Evolutionary conservation across 352 stramenopile genomes (phyloP), one percentile per base, ranked within the genome.

Genomic region (Globisporangium canariense): DNA sequence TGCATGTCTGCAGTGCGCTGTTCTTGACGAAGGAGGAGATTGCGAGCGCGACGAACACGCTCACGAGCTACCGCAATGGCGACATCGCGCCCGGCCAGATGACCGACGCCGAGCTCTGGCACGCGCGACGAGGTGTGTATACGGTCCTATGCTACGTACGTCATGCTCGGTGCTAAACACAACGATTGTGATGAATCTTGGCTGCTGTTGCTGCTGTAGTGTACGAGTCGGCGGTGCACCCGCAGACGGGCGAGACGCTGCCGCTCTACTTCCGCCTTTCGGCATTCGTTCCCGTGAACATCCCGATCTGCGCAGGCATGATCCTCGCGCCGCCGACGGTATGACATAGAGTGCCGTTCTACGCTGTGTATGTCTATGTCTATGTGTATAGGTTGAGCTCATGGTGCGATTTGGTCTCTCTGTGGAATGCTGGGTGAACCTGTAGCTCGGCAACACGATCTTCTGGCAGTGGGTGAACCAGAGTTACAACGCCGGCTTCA

Each of bases 401-500:
- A 20, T 9, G 41, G 22, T 47, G 41, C 16, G 16, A 47, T 20
- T 3, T 41, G 9, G 4, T 45, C 36, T 2, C n/a, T 60, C 58
- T 41, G 4, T 36, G 32, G 22, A 40, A 40, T 41, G 36, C 9
- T 36, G 32, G 32, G 41, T 62, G 32, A 7, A 20, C 41, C 41
- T 25, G 34, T 65, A 87, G 75, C 61, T 90, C 34, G 77, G 55
- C 58, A 91, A 92, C 70, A 94, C 87, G 61, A 78, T 96, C 45
- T 93, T 96, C 55, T 95, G 78, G 83, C 88, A 96, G 65, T 96
- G 88, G 88, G 71, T 91, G 56, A 96, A 96, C 69, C 88, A 96
- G 58, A 94, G 83, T 71, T 96, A 93, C 75, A 94, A 91, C 70
- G 85, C 86, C 1, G 86, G 84, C 55, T 95, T 94, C 68, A 96